A percentile compares a stretch with the other conserved stretches of the same genome.
phyloP scores from a whole-genome alignment of 805 yeast species.

The Candida quercuum region DNA sequence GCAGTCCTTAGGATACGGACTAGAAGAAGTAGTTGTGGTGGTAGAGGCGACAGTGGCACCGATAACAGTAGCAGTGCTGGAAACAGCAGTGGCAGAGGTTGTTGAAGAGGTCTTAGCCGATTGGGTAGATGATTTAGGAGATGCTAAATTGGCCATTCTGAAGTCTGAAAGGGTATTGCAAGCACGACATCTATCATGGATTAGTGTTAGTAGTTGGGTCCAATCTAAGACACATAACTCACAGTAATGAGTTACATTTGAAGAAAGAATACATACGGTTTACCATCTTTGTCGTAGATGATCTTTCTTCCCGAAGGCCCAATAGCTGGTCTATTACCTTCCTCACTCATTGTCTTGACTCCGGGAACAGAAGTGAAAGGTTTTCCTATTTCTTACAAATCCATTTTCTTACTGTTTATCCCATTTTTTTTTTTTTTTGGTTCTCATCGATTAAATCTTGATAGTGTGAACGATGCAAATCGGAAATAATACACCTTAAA shows the following conservation, averaged over 20 bases:
- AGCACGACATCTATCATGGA: constrained; percentile 55
- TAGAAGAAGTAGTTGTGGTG: constrained; percentile 14
- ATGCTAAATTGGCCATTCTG: constrained; percentile 44
- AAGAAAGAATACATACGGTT: constrained; percentile 93
- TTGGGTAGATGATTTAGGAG: neutral
- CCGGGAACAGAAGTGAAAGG: neutral
- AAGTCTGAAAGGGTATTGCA: constrained; percentile 84
- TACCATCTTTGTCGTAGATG: constrained; percentile 82
- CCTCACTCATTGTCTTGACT: neutral
- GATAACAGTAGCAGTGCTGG: constrained; percentile 5
- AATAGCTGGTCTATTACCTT: constrained; percentile 30
- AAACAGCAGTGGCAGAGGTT: constrained; percentile 8
- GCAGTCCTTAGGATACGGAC: constrained; percentile 43
- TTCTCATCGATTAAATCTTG: too few relatives aligned
- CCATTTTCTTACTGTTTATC: too few relatives aligned
- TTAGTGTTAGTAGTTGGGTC: neutral
- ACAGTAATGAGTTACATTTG: too few relatives aligned
- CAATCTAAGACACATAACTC: neutral
- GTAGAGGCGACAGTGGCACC: constrained; percentile 13
- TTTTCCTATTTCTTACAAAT: neutral
- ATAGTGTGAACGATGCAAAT: too few relatives aligned
- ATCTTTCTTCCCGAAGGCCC: constrained; percentile 66
- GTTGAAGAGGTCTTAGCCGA: constrained; percentile 4
- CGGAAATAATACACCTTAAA: too few relatives aligned
- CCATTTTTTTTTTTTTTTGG: too few relatives aligned